These are phyloP conservation scores for Solanum chaucha DNA, from an alignment of 257 asterid genomes.

Conservation along the genomic window DNA sequence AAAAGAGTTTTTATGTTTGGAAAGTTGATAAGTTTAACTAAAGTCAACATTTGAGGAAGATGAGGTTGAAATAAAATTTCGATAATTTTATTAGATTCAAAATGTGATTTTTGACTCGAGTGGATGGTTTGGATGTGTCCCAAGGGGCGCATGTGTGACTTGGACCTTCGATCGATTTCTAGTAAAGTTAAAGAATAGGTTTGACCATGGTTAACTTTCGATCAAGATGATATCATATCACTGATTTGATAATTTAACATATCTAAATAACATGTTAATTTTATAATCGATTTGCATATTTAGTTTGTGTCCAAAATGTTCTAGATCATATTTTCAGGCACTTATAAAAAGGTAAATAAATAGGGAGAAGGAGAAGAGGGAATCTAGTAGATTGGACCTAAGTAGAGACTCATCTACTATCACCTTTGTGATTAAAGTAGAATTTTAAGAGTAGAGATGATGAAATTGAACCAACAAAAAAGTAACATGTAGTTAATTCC, in stretches of 20 bases:
- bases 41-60: not conserved
- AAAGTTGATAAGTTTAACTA: not conserved
- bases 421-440: no score
- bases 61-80: not conserved
- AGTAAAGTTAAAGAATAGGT: no score
- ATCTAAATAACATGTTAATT: not conserved
- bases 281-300: not conserved
- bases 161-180: no score
- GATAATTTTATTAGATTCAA: no score
- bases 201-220: not conserved
- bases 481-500: slow-evolving; percentile 8
- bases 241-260: not conserved
- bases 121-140: not conserved
- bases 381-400: no score
- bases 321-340: no score
- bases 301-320: not conserved
- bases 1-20: not conserved
- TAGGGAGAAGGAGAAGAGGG: no score
- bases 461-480: slow-evolving; percentile 23
- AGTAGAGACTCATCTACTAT: no score
- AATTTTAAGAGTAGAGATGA: no score
- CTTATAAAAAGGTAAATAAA: no score
- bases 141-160: not conserved
- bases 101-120: no score
- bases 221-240: not conserved